Conservation (phyloP, 345 rosid genomes). For the Bretschneidera sinensis region DNA sequence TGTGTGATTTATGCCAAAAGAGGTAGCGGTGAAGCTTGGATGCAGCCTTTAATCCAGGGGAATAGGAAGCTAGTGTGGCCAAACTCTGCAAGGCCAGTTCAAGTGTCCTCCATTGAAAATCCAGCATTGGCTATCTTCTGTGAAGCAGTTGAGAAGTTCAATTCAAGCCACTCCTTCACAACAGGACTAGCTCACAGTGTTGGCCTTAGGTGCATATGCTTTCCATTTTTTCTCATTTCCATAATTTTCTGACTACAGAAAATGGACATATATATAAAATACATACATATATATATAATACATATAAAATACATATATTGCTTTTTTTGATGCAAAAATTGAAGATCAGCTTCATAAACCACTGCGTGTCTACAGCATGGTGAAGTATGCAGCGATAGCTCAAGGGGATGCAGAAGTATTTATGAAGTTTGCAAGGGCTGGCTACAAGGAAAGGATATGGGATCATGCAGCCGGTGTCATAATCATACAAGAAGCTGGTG, state of each 20-base stretch:
- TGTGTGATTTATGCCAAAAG: conserved; percentile 43
- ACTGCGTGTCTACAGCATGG: conserved; percentile 54
- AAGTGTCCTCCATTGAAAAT: conserved; percentile 39
- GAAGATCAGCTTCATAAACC: too few species aligned
- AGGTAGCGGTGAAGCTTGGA: conserved; percentile 47
- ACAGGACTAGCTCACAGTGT: conserved; percentile 57
- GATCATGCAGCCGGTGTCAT: conserved; percentile 53
- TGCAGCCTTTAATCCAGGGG: conserved; percentile 39
- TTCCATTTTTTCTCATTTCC: not conserved
- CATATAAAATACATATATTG: too few species aligned
- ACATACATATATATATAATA: too few species aligned
- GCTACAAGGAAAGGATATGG: conserved; percentile 62
- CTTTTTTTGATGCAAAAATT: too few species aligned
- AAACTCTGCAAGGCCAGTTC: conserved; percentile 37
- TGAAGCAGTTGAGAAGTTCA: conserved; percentile 52
- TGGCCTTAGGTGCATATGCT: conserved; percentile 36
- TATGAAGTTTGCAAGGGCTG: conserved; percentile 51
- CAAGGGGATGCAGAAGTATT: conserved; percentile 51
- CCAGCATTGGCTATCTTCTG: conserved; percentile 53
- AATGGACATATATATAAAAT: too few species aligned
- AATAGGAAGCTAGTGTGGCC: conserved; percentile 36
- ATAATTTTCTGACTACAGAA: too few species aligned
- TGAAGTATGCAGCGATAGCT: conserved; percentile 54
- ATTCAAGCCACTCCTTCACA: conserved; percentile 55
- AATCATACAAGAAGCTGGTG: conserved; percentile 49